A percentile compares a stretch with the other conserved stretches of the same genome.
phyloP scores from a whole-genome alignment of 495 filamentous ascomycete genomes.

The Zalerion maritima region DNA sequence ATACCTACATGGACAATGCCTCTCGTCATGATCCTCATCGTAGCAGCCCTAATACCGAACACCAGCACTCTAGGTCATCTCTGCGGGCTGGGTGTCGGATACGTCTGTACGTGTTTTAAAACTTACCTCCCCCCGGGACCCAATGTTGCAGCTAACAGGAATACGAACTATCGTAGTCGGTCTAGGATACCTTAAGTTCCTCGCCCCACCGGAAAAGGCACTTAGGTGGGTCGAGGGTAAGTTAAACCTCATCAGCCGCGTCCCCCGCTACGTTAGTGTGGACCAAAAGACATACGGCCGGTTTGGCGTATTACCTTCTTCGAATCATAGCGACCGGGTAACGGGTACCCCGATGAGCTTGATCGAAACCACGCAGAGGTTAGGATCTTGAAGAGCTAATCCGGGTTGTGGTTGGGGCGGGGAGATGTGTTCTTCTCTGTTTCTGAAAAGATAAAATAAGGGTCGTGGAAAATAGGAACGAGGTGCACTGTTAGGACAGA shows the following conservation, averaged over 20 bases:
- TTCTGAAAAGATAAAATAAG: too few species aligned
- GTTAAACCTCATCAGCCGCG: slow-evolving; percentile 61
- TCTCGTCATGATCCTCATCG: slow-evolving; percentile 52
- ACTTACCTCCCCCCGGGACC: too few species aligned
- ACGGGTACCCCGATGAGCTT: slow-evolving; percentile 40
- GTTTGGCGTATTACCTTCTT: slow-evolving; percentile 70
- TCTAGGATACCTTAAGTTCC: slow-evolving; percentile 67
- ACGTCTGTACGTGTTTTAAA: slow-evolving; percentile 68
- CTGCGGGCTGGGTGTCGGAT: slow-evolving; percentile 66
- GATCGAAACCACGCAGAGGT: slow-evolving; percentile 45
- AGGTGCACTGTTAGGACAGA: too few species aligned
- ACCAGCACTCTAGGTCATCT: slow-evolving; percentile 79
- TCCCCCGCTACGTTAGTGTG: slow-evolving; percentile 81
- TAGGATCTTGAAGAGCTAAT: slow-evolving; percentile 35
- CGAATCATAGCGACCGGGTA: slow-evolving; percentile 25
- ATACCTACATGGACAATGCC: slow-evolving; percentile 90
- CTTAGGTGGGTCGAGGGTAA: slow-evolving; percentile 75
- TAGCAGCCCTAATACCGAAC: slow-evolving; percentile 60
- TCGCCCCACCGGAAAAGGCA: slow-evolving; percentile 69
- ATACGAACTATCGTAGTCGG: too few species aligned
- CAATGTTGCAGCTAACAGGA: slow-evolving; percentile 5
- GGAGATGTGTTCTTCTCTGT: too few species aligned
- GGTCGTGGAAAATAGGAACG: too few species aligned
- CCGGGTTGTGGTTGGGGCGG: too few species aligned
- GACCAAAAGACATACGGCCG: slow-evolving; percentile 96